Evolutionary conservation across 257 asterid species (phyloP).

Genomic region (Primulina tabacum): DNA sequence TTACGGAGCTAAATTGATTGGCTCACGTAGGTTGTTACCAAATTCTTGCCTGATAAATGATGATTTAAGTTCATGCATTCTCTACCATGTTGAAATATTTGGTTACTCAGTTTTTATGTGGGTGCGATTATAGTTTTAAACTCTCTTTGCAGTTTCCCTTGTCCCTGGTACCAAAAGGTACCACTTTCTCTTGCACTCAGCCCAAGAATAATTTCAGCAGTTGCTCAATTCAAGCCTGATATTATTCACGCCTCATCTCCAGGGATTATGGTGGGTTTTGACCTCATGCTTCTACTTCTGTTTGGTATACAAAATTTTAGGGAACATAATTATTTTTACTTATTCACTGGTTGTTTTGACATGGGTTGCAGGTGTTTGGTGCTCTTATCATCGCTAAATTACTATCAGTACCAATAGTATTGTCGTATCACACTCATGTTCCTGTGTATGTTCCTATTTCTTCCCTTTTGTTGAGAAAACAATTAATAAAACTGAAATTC

Average conservation of each 20-base stretch:
- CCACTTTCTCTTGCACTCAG: slow-evolving; percentile 97
- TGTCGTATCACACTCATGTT: slow-evolving; percentile 97
- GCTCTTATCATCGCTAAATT: slow-evolving; percentile 85
- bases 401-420: slow-evolving; percentile 76
- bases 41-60: slow-evolving; percentile 14
- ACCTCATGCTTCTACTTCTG: slow-evolving; percentile 10
- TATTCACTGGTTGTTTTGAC: background rate
- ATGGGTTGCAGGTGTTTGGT: slow-evolving; percentile 67
- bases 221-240: slow-evolving; percentile 87
- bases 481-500: background rate
- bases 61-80: background rate
- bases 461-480: background rate
- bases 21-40: slow-evolving; percentile 72
- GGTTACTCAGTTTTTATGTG: background rate
- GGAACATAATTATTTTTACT: background rate
- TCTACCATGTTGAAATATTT: background rate
- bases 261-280: slow-evolving; percentile 74
- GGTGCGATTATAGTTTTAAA: slow-evolving; percentile 20
- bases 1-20: slow-evolving; percentile 90
- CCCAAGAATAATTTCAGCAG: slow-evolving; percentile 97
- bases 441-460: slow-evolving; percentile 67
- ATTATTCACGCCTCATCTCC: slow-evolving; percentile 98
- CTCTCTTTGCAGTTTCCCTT: slow-evolving; percentile 72
- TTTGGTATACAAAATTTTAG: slow-evolving; percentile 8
- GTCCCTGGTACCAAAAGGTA: slow-evolving; percentile 84